phyloP scores from a whole-genome alignment of 75 land plant genomes.

The Cunninghamia lanceolata region DNA sequence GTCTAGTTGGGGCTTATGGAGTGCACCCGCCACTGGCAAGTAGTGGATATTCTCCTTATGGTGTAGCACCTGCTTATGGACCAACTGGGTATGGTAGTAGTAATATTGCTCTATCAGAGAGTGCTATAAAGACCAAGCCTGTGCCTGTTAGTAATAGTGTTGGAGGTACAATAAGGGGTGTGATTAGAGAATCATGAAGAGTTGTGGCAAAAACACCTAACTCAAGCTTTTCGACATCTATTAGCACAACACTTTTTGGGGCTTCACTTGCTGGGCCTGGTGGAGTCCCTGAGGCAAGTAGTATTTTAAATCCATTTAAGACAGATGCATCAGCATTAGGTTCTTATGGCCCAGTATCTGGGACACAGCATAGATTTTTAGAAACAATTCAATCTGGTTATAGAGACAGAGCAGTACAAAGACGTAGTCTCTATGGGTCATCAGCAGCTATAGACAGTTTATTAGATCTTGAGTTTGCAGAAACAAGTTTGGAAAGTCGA shows the following conservation, averaged over 20 bases:
- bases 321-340: too few species aligned
- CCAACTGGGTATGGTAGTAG: constrained; percentile 12
- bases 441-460: constrained; percentile 52
- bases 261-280: background rate
- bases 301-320: constrained; percentile 15
- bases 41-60: constrained; percentile 42
- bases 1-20: too few species aligned
- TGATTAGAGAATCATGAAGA: constrained; percentile 57
- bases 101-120: constrained; percentile 12
- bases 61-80: constrained; percentile 23
- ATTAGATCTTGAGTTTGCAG: constrained; percentile 34
- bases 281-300: constrained; percentile 1
- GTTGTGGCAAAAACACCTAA: constrained; percentile 43
- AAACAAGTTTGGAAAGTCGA: constrained; percentile 13
- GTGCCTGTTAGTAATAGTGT: constrained; percentile 39
- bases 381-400: constrained; percentile 72
- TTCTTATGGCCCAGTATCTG: constrained; percentile 49
- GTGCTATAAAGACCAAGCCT: constrained; percentile 18
- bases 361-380: constrained; percentile 77
- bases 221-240: constrained; percentile 21
- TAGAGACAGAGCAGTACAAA: constrained; percentile 95
- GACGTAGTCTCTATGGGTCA: constrained; percentile 87
- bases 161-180: constrained; percentile 58
- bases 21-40: constrained; percentile 33
- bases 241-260: constrained; percentile 10